Percentiles rank a stretch among this genome's conserved stretches.
These are phyloP conservation scores for Fusarium cicatricum DNA, from an alignment of 2,329 filamentous ascomycete genomes.

Conservation along the genomic window DNA sequence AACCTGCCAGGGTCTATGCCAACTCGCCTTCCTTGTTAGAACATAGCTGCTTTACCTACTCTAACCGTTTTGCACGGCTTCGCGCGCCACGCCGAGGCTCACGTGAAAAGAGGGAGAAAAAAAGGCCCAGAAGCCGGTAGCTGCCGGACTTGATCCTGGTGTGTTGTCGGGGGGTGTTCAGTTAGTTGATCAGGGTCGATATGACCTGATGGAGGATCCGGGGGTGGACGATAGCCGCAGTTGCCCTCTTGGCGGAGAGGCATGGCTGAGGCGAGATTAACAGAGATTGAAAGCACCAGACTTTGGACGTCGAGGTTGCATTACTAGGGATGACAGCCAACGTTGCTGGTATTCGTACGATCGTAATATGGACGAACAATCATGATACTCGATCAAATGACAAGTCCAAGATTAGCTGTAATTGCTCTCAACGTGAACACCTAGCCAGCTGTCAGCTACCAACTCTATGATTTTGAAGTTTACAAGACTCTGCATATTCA, in stretches of 20 bases:
- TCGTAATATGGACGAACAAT: not conserved
- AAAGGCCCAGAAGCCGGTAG: too few species aligned
- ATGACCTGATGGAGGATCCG: conserved; percentile 6
- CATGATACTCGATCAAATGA: too few species aligned
- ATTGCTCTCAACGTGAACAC: too few species aligned
- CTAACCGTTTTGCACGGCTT: conserved; percentile 12
- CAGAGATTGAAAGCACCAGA: not conserved
- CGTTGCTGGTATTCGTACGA: not conserved
- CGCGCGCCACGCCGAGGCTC: conserved; percentile 39
- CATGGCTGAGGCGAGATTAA: not conserved
- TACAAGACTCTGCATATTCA: not conserved
- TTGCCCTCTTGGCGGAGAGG: conserved; percentile 29
- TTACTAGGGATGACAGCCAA: too few species aligned
- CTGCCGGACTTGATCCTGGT: not conserved
- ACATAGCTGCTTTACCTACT: too few species aligned
- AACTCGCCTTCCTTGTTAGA: conserved; percentile 35
- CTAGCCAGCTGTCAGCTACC: too few species aligned
- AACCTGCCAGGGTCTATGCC: conserved; percentile 17
- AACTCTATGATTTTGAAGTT: not conserved
- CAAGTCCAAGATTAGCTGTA: too few species aligned
- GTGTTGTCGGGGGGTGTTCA: too few species aligned
- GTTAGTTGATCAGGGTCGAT: too few species aligned
- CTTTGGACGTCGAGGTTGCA: not conserved
- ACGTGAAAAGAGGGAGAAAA: conserved; percentile 26
- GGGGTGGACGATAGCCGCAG: conserved; percentile 20